Evolutionary conservation across 345 rosid species (phyloP).

Genomic region (Eucalyptus lansdowneana): DNA sequence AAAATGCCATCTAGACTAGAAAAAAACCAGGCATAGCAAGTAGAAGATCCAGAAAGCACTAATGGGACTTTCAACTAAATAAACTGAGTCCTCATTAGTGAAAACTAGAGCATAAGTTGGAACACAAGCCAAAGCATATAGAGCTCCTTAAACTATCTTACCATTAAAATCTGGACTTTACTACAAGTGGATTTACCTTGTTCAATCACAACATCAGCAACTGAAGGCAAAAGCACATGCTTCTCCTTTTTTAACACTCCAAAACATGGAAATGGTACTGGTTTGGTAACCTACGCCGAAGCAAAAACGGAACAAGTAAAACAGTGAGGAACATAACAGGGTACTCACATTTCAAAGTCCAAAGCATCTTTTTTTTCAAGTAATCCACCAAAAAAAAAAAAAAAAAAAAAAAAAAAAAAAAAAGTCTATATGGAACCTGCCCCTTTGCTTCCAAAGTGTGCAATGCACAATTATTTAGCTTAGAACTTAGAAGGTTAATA

Average conservation of each 20-base stretch:
- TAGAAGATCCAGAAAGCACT: background rate
- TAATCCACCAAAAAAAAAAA: background rate
- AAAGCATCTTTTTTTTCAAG: background rate
- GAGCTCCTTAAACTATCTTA: background rate
- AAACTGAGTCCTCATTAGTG: background rate
- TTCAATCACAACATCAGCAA: constrained; percentile 49
- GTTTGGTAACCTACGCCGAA: constrained; percentile 36
- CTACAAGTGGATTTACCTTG: constrained; percentile 27
- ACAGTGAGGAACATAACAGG: background rate
- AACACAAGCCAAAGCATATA: background rate
- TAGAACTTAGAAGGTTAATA: background rate
- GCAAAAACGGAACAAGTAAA: background rate
- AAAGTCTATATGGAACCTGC: background rate
- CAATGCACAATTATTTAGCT: background rate
- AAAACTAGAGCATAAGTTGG: background rate
- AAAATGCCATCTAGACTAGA: background rate
- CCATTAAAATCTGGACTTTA: background rate
- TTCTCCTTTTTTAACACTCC: constrained; percentile 61
- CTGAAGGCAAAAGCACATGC: constrained; percentile 53
- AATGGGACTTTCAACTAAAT: background rate
- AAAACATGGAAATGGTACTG: constrained; percentile 52
- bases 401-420: background rate
- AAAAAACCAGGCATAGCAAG: background rate
- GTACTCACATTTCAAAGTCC: background rate
- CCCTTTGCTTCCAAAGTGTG: background rate